Evolutionary conservation across 192 early-diverging fungal species (phyloP), one percentile per base, ranked within the genome.

Genomic region (Podila clonocystis): DNA sequence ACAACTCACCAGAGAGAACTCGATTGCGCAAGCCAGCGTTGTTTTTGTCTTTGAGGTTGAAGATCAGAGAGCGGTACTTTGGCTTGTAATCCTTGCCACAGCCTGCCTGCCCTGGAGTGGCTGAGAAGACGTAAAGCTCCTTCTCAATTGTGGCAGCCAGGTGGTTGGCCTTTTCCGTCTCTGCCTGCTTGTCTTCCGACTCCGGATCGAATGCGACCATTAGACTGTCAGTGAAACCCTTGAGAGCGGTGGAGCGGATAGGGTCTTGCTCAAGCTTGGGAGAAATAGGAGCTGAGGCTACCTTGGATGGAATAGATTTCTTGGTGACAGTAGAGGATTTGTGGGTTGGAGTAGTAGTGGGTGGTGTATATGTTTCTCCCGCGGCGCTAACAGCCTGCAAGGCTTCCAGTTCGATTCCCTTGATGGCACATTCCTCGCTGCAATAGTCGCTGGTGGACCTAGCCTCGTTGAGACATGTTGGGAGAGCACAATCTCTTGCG

Each of bases 41-140:
- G 65, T 87, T 86, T 72, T 94, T 96, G 80, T 94, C 89, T 61
- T 91, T 92, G 9, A 98, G 87, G 66, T 95, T 97, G 68, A 91
- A 88, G 36, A 89, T 85, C 34, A 97, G 82, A n/a, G 94, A 92
- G 34, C 95, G 87, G 26, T 97, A 89, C 62, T 91, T 90, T 34
- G 85, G 83, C 74, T 95, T 94, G 85, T 97, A 98, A 13, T 85
- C 76, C 62, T 85, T 85, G 0, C 85, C 88, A 63, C 85, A 86
- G 2, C 65, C 83, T 19, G 74, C 58, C 49, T 70, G 78, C 22
- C 83, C 77, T n/a, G 84, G 80, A 22, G 85, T 80, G 0, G 87
- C 87, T 22, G 85, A 77, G 20, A 82, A 78, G 29, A 82, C 67
- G 58, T 82, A 87, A 36, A 90, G 82, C 28, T 84, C 85, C 58